Conservation (phyloP, 139 green algal genomes). For the Coccomyxa sp. region DNA sequence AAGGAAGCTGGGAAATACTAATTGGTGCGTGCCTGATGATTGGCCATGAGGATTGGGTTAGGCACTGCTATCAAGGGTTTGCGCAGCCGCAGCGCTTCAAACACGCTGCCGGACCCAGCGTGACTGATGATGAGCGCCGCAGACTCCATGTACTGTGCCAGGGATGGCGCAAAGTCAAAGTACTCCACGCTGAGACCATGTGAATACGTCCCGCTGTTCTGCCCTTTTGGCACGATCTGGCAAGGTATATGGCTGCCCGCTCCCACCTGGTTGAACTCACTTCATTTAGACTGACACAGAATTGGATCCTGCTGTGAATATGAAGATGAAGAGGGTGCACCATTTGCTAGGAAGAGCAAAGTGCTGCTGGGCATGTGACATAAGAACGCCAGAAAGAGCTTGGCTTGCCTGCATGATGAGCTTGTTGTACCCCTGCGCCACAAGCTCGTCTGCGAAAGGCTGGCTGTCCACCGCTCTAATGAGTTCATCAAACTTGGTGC, state of each 20-base stretch:
- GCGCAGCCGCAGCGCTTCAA: slow-evolving; percentile 64
- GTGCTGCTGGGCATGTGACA: background rate
- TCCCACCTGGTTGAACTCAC: too few relatives aligned
- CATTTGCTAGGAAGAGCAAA: background rate
- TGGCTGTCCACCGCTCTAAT: slow-evolving; percentile 53
- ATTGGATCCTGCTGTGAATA: slow-evolving; percentile 9
- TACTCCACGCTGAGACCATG: slow-evolving; percentile 46
- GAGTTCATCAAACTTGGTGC: slow-evolving; percentile 77
- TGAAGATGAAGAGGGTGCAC: too few relatives aligned
- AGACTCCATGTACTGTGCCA: slow-evolving; percentile 42
- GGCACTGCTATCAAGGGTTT: slow-evolving; percentile 72
- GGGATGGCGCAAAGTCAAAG: slow-evolving; percentile 67
- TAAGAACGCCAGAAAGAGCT: too few relatives aligned
- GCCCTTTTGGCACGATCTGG: too few relatives aligned
- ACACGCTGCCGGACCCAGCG: slow-evolving; percentile 76
- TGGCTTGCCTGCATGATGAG: slow-evolving; percentile 62
- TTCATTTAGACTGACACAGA: too few relatives aligned
- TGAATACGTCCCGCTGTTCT: background rate
- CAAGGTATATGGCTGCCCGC: too few relatives aligned
- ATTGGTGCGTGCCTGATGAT: slow-evolving; percentile 58
- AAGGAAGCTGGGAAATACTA: too few relatives aligned
- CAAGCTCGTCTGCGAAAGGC: slow-evolving; percentile 38
- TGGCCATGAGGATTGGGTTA: slow-evolving; percentile 81
- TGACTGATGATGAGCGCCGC: slow-evolving; percentile 78
- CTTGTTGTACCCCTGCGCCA: slow-evolving; percentile 45